Evolutionary conservation across 805 yeast genomes (phyloP).

Genomic region (Metschnikowia henanensis): DNA sequence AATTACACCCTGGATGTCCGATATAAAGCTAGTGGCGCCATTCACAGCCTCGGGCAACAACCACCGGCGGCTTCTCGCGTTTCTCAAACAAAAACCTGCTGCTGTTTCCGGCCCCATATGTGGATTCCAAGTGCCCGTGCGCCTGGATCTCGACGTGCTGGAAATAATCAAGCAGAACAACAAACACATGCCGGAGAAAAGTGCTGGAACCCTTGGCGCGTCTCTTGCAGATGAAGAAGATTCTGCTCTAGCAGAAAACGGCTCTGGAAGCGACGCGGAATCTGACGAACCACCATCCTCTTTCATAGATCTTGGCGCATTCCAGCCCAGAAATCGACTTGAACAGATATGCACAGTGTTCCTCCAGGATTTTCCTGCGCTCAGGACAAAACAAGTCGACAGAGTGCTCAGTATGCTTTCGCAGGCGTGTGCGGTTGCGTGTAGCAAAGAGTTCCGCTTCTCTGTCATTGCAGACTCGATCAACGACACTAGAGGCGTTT

Average conservation of each 20-base stretch:
- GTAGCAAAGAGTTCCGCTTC: constrained; percentile 29
- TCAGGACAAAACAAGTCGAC: constrained; percentile 31
- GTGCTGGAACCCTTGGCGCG: background rate
- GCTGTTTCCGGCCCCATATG: constrained; percentile 1
- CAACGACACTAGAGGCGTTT: constrained; percentile 36
- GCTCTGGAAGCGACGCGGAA: constrained; percentile 3
- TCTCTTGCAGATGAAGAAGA: background rate
- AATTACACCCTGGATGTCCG: no score
- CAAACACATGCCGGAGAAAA: constrained; percentile 7
- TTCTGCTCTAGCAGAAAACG: no score
- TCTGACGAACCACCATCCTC: constrained; percentile 14
- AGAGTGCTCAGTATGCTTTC: constrained; percentile 27
- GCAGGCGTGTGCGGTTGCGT: constrained; percentile 5
- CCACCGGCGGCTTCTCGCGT: constrained; percentile 10
- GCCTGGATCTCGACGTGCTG: constrained; percentile 8
- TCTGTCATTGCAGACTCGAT: constrained; percentile 25
- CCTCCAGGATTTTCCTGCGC: constrained; percentile 34
- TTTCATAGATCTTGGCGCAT: constrained; percentile 27
- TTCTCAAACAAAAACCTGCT: constrained; percentile 7
- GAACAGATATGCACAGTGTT: constrained; percentile 37
- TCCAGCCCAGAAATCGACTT: constrained; percentile 33
- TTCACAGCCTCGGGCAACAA: constrained; percentile 9
- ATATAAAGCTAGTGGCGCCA: constrained; percentile 13
- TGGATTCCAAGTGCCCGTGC: constrained; percentile 13
- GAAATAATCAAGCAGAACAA: constrained; percentile 10